Conservation (phyloP, 176 grass and related monocot species). For the Alloteropsis semialata region DNA sequence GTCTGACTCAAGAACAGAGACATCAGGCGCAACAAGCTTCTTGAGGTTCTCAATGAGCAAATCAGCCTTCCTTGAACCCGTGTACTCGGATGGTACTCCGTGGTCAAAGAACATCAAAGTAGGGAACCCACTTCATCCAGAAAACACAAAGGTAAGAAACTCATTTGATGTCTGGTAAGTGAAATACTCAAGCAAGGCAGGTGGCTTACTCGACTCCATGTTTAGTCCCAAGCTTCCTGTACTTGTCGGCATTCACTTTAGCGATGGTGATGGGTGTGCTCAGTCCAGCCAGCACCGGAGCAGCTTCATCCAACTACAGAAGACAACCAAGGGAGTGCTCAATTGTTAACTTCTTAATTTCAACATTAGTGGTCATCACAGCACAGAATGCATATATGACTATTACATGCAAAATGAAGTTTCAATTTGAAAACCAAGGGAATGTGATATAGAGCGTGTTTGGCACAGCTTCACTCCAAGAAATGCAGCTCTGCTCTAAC, state of each 20-base stretch:
- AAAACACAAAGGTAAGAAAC: neutral
- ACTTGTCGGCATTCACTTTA: slow-evolving; percentile 90
- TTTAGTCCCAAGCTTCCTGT: slow-evolving; percentile 71
- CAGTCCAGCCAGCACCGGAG: slow-evolving; percentile 54
- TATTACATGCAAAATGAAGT: neutral
- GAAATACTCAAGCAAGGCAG: slow-evolving; percentile 4
- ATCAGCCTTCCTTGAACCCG: slow-evolving; percentile 78
- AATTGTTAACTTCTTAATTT: neutral
- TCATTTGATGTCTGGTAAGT: neutral
- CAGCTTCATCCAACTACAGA: slow-evolving; percentile 80
- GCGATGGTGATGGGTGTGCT: slow-evolving; percentile 56
- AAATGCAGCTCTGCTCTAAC: no score
- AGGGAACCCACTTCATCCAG: slow-evolving; percentile 75
- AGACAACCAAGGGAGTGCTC: neutral
- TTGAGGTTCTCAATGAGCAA: slow-evolving; percentile 65
- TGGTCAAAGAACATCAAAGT: slow-evolving; percentile 86
- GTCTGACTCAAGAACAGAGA: slow-evolving; percentile 66
- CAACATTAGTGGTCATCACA: neutral
- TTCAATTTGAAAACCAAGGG: neutral
- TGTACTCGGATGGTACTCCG: slow-evolving; percentile 73
- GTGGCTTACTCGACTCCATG: slow-evolving; percentile 74
- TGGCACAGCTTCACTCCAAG: no score
- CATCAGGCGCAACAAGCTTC: slow-evolving; percentile 70
- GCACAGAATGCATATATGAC: neutral
- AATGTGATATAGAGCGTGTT: no score